phyloP scores from a whole-genome alignment of 495 filamentous ascomycete genomes.

The Aspergillus conjunctus region DNA sequence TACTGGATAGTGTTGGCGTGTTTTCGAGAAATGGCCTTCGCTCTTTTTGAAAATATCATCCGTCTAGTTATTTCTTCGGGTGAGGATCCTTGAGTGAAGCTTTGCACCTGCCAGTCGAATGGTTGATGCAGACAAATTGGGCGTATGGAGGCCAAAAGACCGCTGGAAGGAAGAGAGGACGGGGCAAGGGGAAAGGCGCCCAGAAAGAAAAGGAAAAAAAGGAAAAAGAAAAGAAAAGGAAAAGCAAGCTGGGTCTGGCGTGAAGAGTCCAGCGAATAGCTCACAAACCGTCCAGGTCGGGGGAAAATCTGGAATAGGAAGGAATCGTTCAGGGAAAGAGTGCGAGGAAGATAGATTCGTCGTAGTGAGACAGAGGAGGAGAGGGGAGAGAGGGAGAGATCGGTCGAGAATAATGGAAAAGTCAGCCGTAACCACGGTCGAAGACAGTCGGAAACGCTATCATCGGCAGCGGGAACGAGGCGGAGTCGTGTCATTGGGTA shows the following conservation, averaged over 20 bases:
- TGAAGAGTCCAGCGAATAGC: slow-evolving; percentile 7
- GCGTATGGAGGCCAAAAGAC: not conserved
- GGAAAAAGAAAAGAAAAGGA: slow-evolving; percentile 9
- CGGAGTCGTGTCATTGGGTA: not conserved
- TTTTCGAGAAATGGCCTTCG: not conserved
- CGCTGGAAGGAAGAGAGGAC: slow-evolving; percentile 3
- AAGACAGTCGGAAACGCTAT: slow-evolving; percentile 12
- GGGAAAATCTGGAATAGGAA: slow-evolving; percentile 5
- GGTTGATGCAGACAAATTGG: slow-evolving; percentile 9
- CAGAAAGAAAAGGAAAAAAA: slow-evolving; percentile 15
- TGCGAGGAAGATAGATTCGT: not conserved
- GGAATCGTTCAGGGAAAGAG: slow-evolving; percentile 6
- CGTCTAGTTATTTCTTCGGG: not conserved
- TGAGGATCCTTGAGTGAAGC: not conserved
- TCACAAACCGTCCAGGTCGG: slow-evolving; percentile 12
- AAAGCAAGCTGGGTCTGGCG: slow-evolving; percentile 9
- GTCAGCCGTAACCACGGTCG: slow-evolving; percentile 18
- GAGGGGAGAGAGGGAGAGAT: slow-evolving; percentile 6
- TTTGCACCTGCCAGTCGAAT: not conserved
- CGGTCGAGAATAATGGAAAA: slow-evolving; percentile 17
- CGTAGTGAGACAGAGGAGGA: slow-evolving; percentile 1
- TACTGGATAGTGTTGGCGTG: not conserved
- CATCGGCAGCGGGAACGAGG: not conserved
- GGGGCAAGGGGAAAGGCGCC: slow-evolving; percentile 15
- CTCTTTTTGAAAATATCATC: not conserved